Base-by-base conservation (phyloP, 106 monocot genomes). In the Chionographis japonica region DNA sequence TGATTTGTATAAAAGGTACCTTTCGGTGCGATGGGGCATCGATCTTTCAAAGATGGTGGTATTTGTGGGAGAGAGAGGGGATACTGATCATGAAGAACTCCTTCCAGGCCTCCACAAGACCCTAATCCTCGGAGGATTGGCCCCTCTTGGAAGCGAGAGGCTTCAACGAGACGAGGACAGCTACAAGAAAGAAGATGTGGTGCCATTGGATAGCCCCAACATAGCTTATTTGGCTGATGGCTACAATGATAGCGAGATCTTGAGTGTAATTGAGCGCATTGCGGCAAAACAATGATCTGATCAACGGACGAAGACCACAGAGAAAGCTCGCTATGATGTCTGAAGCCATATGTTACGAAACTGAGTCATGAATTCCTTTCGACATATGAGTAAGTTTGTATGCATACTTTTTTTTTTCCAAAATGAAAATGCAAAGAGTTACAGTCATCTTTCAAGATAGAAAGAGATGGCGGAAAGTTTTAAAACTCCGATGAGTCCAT, bases 31-130 rank as follows among this genome's bases (percentile, higher is more conserved):
- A 36, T 90, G 90, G 90, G 84, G 81, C 0, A 65, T 86, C 0
- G 79, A 90, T 49, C 73, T 90, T 0, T 67, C 81, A 17, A 84
- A 81, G 60, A 69, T 84, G 72, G 63, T 70, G 36, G 72, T 79
- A 2, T 68, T 86, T 12, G 81, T 79, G 5, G 90, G 86, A 63
- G 90, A 86, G 13, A 78, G 68, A 71, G 90, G 90, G 8, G 90
- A 90, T 52, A 90, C 84, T 0, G 90, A 87, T 64, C 68, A 64
- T 19, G 86, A 90, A 36, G 75, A 81, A 37, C 84, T 90, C 53
- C 73, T 79, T 35, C 76, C 81, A 5, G 90, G 90, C 14, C 61
- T 87, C 27, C 83, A 87, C 65, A 84, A 74, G 71, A 75, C 81
- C 6, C 14, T 91, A 12, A 42, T 91, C 37, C 63, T 91, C 40